phyloP scores from a whole-genome alignment of 495 filamentous ascomycete genomes.

The Lentithecium fluviatile region DNA sequence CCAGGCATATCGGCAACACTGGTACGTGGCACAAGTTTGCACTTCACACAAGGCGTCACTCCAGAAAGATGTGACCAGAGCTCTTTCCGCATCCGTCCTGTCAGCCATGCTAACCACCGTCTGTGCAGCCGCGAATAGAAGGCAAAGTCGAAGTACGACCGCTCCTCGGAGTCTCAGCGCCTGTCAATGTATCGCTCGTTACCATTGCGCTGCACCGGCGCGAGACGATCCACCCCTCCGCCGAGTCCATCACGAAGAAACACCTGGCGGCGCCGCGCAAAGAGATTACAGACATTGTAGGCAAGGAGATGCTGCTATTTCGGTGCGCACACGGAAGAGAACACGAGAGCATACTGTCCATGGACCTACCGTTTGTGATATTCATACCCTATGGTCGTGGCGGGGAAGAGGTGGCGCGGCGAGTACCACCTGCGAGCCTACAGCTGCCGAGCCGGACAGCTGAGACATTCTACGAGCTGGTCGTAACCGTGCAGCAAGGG shows the following conservation, averaged over 20 bases:
- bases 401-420: slow-evolving; percentile 78
- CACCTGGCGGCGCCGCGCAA: slow-evolving; percentile 89
- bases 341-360: slow-evolving; percentile 83
- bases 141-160: slow-evolving; percentile 98
- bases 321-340: slow-evolving; percentile 80
- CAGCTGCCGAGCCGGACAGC: slow-evolving; percentile 88
- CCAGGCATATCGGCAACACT: slow-evolving; percentile 96
- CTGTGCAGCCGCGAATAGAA: slow-evolving; percentile 80
- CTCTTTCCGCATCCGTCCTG: slow-evolving; percentile 2
- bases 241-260: slow-evolving; percentile 89
- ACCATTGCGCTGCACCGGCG: slow-evolving; percentile 88
- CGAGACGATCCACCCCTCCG: slow-evolving; percentile 94
- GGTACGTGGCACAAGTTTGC: slow-evolving; percentile 55
- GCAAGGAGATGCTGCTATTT: slow-evolving; percentile 91
- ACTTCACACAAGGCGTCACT: not conserved
- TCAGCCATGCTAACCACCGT: slow-evolving; percentile 18
- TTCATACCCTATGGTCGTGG: slow-evolving; percentile 95
- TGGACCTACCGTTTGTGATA: slow-evolving; percentile 95
- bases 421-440: slow-evolving; percentile 89
- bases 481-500: slow-evolving; percentile 93
- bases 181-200: slow-evolving; percentile 88
- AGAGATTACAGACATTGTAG: slow-evolving; percentile 87
- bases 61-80: not conserved
- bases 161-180: slow-evolving; percentile 73
- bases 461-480: slow-evolving; percentile 94